Evolutionary conservation across 345 rosid genomes (phyloP).

Genomic region (Citrus sp.): DNA sequence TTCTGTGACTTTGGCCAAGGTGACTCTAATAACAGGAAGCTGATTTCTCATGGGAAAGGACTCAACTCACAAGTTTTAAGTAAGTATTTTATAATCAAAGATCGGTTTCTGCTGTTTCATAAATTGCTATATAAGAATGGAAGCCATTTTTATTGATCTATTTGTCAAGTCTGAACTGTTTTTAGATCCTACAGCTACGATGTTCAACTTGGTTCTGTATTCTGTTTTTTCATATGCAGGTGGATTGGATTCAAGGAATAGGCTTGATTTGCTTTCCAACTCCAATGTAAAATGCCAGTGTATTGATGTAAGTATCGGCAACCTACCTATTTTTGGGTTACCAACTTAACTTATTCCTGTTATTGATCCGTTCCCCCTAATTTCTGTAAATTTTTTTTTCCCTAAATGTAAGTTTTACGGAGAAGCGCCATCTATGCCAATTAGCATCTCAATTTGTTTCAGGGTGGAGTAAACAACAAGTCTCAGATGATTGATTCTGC

Average conservation of each 20-base stretch:
- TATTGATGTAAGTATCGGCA: constrained; percentile 36
- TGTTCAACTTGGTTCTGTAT: neutral
- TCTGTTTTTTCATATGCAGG: constrained; percentile 30
- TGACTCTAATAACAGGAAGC: constrained; percentile 40
- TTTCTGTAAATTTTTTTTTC: neutral
- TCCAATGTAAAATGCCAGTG: constrained; percentile 33
- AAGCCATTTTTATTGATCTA: neutral
- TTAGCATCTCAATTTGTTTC: constrained; percentile 8
- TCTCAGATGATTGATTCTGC: constrained; percentile 11
- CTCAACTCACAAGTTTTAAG: constrained; percentile 38
- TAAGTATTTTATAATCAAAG: constrained; percentile 16
- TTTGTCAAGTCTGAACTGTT: neutral
- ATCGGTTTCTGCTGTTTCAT: neutral
- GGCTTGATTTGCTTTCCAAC: constrained; percentile 33
- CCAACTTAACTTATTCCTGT: neutral
- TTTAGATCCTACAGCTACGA: neutral
- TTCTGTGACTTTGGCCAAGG: constrained; percentile 49
- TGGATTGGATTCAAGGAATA: constrained; percentile 26
- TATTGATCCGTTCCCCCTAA: neutral
- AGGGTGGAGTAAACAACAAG: constrained; percentile 27
- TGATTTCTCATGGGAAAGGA: constrained; percentile 38
- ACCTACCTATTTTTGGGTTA: neutral
- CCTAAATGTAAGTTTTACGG: neutral
- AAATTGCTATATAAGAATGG: neutral
- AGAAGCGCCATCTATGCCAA: neutral